Base-by-base conservation (phyloP, 805 yeast genomes). In the Candida oleophila region DNA sequence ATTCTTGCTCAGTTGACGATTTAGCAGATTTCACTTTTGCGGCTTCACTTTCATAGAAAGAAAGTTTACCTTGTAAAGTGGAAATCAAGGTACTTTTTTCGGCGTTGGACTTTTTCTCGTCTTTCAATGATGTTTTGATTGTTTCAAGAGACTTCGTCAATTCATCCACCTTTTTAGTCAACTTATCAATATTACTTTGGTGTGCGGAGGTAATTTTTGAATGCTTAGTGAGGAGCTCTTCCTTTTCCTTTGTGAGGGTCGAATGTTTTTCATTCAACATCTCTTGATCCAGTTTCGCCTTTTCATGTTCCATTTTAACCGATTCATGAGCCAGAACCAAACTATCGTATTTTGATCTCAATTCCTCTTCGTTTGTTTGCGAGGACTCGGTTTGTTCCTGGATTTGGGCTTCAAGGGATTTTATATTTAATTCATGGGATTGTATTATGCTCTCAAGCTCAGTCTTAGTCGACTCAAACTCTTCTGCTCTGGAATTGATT, bases 391-490 rank as follows among this genome's bases (percentile, higher is more conserved):
- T 25, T 28, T 48, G 38, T 14, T 38, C 33, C 16, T 7, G 32
- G 12, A 45, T 30, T 22, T 38, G 55, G 14, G 30, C 28, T 4
- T 47, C 41, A 11, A 56, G 50, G 1, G 56, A 38, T 22, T 43
- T 44, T 18, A 9, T 40, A 14, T 16, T 51, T 47, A 22, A 53
- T 44, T 25, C 54, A 39, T 2, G 49, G 52, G 1, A 36, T 9
- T 32, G 43, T 30, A 48, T 44, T 25, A 46, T 45, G 16, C 42
- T 40, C 1, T 48, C 49, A 20, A 55, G 19, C 3, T 57, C 54
- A 18, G 46, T 16, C 25, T 50, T 46, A 21, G 50, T 38, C 16
- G 44, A 22, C 3, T 41, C 22, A 25, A 48, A 50, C 19, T 41
- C 28, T 4, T 34, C 28, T 30, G 55, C 44, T 25, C 57, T 46